Percentiles rank a stretch among this genome's conserved stretches.
phyloP scores from a whole-genome alignment of 1,284 basidiomycete genomes.

The Tetrapyrgos nigripes region DNA sequence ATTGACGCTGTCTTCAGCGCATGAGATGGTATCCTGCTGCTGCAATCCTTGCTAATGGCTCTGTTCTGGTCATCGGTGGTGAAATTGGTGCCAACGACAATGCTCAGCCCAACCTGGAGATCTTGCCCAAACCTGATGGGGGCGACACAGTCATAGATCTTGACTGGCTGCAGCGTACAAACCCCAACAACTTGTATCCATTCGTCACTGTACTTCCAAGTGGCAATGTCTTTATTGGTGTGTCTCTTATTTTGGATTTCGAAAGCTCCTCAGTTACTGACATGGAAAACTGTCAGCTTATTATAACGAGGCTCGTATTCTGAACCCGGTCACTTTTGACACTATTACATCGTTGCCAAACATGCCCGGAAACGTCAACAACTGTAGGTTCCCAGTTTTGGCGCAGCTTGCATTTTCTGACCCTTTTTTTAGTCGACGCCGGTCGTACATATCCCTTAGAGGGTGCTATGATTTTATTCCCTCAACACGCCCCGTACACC shows the following conservation, averaged over 20 bases:
- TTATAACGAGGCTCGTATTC: constrained; percentile 79
- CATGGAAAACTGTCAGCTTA: constrained; percentile 50
- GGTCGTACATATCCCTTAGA: constrained; percentile 83
- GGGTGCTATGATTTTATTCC: constrained; percentile 72
- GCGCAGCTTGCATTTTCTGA: not conserved
- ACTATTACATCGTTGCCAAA: constrained; percentile 69
- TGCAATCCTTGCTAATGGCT: constrained; percentile 70
- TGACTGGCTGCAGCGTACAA: constrained; percentile 59
- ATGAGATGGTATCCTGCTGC: constrained; percentile 78
- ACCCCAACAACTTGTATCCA: constrained; percentile 79
- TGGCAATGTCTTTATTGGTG: constrained; percentile 69
- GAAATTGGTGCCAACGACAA: constrained; percentile 71
- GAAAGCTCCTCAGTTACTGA: constrained; percentile 1
- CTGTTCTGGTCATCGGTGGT: constrained; percentile 75
- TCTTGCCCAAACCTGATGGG: constrained; percentile 52
- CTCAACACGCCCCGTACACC: constrained; percentile 73
- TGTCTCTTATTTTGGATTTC: constrained; percentile 21
- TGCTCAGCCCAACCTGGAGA: constrained; percentile 70
- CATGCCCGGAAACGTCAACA: constrained; percentile 76
- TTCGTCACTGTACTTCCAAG: constrained; percentile 76
- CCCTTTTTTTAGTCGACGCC: constrained; percentile 49
- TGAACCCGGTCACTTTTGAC: constrained; percentile 67
- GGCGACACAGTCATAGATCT: constrained; percentile 46
- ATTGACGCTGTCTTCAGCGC: constrained; percentile 41
- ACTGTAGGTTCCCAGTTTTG: constrained; percentile 44